Base-by-base conservation (phyloP, 1,284 basidiomycete genomes). In the Xanthoconium separans region DNA sequence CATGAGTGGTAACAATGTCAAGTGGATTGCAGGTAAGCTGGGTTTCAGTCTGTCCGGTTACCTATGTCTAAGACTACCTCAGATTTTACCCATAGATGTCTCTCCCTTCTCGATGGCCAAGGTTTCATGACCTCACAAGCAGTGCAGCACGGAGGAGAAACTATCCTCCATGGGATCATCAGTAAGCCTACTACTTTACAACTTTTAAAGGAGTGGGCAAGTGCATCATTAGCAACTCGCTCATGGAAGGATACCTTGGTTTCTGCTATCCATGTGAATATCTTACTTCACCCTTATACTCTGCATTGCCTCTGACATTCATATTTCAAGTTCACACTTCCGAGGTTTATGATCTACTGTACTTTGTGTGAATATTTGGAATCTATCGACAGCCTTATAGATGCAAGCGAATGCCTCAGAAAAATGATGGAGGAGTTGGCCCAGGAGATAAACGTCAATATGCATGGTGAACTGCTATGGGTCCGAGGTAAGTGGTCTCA, bases 1-100 rank as follows among this genome's bases (percentile, higher is more conserved):
- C 11, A 12, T 7, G 20, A 42, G 7, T 6, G n/a, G 5, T 10
- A 10, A 39, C 3, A 22, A 24, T 4, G 24, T 30, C 2, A 5
- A 33, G 7, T 49, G 47, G 47, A 15, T 49, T 42, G 41, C 39
- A 6, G 1, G 47, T 49, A 4, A 33, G 47, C 7, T 13, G 24
- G 12, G 2, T 6, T n/a, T 4, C 3, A 24, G 15, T 16, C 22
- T 22, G 2, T 16, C 20, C 9, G n/a, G 5, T 41, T 9, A 10
- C 12, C 20, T 16, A 22, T 22, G 4, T n/a, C 13, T 13, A 4
- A n/a, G 4, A 18, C 22, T 36, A 7, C 16, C 15, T 16, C n/a
- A 50, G 48, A 20, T 7, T 33, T 44, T 12, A 20, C 41, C 6
- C 13, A 8, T 4, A 16, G 9, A 10, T 36, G 9, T 12, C 31